Evolutionary conservation across 495 filamentous ascomycete genomes (phyloP).

Genomic region (Aspergillus cristatus): DNA sequence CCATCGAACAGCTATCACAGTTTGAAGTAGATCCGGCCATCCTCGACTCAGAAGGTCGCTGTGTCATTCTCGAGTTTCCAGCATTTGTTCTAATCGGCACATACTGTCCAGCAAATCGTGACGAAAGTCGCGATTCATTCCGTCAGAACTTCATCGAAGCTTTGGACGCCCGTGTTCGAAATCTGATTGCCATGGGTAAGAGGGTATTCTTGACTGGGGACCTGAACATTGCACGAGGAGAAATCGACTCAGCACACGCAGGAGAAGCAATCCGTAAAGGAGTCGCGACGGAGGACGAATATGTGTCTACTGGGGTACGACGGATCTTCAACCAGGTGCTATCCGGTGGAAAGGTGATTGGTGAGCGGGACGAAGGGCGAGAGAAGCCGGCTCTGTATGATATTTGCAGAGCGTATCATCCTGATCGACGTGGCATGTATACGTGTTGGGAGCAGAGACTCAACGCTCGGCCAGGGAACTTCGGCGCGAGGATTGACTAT

Average conservation of each 20-base stretch:
- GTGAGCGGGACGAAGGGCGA: conserved; percentile 60
- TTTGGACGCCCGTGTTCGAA: conserved; percentile 74
- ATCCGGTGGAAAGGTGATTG: conserved; percentile 59
- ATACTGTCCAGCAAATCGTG: conserved; percentile 82
- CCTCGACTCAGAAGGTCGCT: conserved; percentile 87
- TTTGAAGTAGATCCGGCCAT: conserved; percentile 54
- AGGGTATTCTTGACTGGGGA: conserved; percentile 79
- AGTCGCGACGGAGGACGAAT: conserved; percentile 55
- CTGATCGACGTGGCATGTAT: conserved; percentile 77
- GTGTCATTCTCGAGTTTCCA: conserved; percentile 88
- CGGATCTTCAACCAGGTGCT: conserved; percentile 80
- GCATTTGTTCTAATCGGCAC: conserved; percentile 88
- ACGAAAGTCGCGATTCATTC: conserved; percentile 77
- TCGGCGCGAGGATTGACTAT: conserved; percentile 87
- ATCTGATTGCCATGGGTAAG: conserved; percentile 73
- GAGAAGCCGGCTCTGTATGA: conserved; percentile 75
- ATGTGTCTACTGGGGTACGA: conserved; percentile 63
- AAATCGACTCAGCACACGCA: conserved; percentile 64
- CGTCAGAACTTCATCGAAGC: conserved; percentile 70
- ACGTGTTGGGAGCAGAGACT: conserved; percentile 89
- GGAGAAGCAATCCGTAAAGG: conserved; percentile 63
- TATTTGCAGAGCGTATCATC: conserved; percentile 77
- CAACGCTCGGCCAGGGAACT: conserved; percentile 84
- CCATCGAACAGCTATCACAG: conserved; percentile 49
- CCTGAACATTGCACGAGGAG: conserved; percentile 73